A percentile compares a stretch with the other conserved stretches of the same genome.
phyloP scores from a whole-genome alignment of 1,284 basidiomycete genomes.

The Tilletia caries region DNA sequence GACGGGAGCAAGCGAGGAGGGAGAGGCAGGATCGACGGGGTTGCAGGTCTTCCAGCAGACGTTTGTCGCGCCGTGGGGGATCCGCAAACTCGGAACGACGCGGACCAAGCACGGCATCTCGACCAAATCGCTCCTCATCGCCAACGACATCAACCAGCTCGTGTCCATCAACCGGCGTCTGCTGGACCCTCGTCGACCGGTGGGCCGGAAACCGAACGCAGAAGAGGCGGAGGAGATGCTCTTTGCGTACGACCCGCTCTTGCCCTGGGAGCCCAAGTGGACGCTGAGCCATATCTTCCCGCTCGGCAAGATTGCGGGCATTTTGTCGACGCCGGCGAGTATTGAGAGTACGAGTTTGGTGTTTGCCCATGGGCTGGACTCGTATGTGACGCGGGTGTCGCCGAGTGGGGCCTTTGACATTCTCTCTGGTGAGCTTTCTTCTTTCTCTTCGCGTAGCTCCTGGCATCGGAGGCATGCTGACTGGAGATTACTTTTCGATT shows the following conservation, averaged over 20 bases:
- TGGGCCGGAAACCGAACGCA: slow-evolving; percentile 68
- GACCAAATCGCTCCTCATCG: slow-evolving; percentile 82
- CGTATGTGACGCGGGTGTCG: slow-evolving; percentile 76
- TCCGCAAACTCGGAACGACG: slow-evolving; percentile 71
- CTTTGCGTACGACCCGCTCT: slow-evolving; percentile 74
- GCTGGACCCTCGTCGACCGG: slow-evolving; percentile 78
- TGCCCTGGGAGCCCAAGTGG: slow-evolving; percentile 70
- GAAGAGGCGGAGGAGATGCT: slow-evolving; percentile 82
- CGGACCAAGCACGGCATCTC: slow-evolving; percentile 75
- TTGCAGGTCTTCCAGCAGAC: slow-evolving; percentile 64
- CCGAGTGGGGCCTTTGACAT: slow-evolving; percentile 87
- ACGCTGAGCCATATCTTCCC: slow-evolving; percentile 72
- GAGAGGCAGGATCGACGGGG: neutral
- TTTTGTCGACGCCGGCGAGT: slow-evolving; percentile 72
- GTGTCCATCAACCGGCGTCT: slow-evolving; percentile 70
- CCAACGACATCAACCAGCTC: slow-evolving; percentile 72
- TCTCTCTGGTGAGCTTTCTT: slow-evolving; percentile 60
- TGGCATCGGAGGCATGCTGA: neutral
- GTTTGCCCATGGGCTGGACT: slow-evolving; percentile 78
- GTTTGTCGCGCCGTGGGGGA: slow-evolving; percentile 66
- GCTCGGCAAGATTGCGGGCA: slow-evolving; percentile 49
- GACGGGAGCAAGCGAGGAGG: neutral
- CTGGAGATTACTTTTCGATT: neutral
- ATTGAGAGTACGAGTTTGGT: slow-evolving; percentile 90
- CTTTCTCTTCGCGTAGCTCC: neutral